A percentile compares a stretch with the other conserved stretches of the same genome.
Conservation (phyloP, 805 yeast genomes). For the Lipomyces chichibuensis region DNA sequence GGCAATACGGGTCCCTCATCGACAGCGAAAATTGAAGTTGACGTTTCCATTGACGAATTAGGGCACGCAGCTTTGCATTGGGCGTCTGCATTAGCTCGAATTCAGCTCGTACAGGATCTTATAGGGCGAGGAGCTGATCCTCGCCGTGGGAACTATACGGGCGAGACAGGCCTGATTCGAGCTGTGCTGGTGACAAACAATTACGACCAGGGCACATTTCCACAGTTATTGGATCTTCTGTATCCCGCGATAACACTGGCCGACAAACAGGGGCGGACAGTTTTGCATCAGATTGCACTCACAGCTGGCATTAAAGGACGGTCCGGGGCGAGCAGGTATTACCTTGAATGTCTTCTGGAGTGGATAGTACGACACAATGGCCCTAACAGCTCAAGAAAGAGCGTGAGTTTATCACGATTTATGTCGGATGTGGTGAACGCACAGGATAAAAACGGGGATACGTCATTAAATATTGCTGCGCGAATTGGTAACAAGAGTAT, state of each 20-base stretch:
- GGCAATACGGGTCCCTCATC: constrained; percentile 25
- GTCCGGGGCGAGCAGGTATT: constrained; percentile 71
- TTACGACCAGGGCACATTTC: constrained; percentile 76
- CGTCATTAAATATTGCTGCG: constrained; percentile 91
- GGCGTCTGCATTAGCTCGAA: constrained; percentile 89
- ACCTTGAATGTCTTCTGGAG: constrained; percentile 69
- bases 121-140: constrained; percentile 70
- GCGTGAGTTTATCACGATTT: constrained; percentile 56
- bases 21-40: constrained; percentile 56
- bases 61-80: constrained; percentile 95
- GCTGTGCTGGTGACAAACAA: constrained; percentile 84
- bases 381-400: constrained; percentile 44
- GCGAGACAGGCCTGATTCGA: constrained; percentile 84
- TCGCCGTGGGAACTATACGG: constrained; percentile 72
- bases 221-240: constrained; percentile 65
- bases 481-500: constrained; percentile 80
- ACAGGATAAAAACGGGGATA: constrained; percentile 92
- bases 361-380: constrained; percentile 69
- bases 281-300: constrained; percentile 82
- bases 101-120: constrained; percentile 66
- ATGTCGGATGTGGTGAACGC: constrained; percentile 77
- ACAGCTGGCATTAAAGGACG: constrained; percentile 79
- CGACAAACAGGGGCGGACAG: constrained; percentile 74
- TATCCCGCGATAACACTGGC: constrained; percentile 71
- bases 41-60: constrained; percentile 86